Evolutionary conservation across 805 yeast genomes (phyloP), one percentile per base, ranked within the genome.

Genomic region (Ogataea wickerhamii): DNA sequence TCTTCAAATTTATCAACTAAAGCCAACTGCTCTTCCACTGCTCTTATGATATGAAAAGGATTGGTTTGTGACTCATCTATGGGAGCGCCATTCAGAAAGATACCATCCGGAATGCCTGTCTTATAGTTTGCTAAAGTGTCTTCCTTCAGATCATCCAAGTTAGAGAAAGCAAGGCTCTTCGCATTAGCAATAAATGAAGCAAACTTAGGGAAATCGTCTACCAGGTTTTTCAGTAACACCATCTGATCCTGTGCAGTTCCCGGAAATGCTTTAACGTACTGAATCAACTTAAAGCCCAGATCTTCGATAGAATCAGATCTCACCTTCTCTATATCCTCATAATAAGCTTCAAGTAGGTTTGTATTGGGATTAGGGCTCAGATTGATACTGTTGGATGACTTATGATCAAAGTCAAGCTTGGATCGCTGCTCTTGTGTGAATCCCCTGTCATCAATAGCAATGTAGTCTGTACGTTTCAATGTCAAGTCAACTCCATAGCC

Each of bases 401-500:
- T 22, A 8, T 40, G 22, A 11, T 49, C 42, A 19, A 52, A 48
- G 28, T 59, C 56, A n/a, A 57, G 47, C 34, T 56, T 52, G 12
- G 47, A 45, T 26, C 53, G 60, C 34, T 53, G 55, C 20, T 57
- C 53, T 24, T 41, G 44, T n/a, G 54, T 47, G 32, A 41, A 49
- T 18, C 70, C 75, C 32, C 81, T 63, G 48, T 80, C 87, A 49
- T 80, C 87, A 33, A 80, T 70, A 3, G 72, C 85, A 19, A 79
- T 64, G 42, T 81, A 80, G 47, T 81, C 87, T 0, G 86, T 76
- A 45, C 82, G 65, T 49, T 83, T 83, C 43, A 83, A 51, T 1
- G 80, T 73, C 30, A 82, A 55, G 30, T 74, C 82, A 13, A 73
- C 79, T 1, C 88, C 93, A 56, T 78, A 87, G 0, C 91, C 93